Evolutionary conservation across 495 filamentous ascomycete genomes (phyloP).

Genomic region (Thozetella sp.): DNA sequence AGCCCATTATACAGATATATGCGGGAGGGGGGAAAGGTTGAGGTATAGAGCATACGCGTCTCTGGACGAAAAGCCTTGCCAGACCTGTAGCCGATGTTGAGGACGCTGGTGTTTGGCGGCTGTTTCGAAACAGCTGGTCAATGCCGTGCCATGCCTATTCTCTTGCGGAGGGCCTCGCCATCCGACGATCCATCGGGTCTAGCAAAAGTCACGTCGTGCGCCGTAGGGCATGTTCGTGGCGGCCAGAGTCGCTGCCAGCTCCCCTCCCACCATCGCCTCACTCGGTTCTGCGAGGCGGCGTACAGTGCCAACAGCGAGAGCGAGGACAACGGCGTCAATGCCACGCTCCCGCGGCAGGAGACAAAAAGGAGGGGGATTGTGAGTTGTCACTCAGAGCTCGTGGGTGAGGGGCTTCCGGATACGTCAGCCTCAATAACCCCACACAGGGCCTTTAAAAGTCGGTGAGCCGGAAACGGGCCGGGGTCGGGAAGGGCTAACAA

Average conservation of each 20-base stretch:
- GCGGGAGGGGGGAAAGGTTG: too few species aligned
- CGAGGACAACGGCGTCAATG: too few species aligned
- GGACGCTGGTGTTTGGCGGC: background rate
- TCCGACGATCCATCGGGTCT: too few species aligned
- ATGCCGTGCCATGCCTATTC: background rate
- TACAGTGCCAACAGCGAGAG: too few species aligned
- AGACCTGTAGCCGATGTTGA: background rate
- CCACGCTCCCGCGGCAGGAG: background rate
- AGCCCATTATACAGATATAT: too few species aligned
- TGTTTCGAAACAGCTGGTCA: background rate
- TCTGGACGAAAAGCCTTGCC: background rate
- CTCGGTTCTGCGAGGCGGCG: too few species aligned
- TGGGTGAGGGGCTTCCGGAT: background rate
- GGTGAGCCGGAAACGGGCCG: constrained; percentile 4
- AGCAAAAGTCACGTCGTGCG: too few species aligned
- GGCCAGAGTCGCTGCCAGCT: too few species aligned
- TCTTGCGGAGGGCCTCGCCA: too few species aligned
- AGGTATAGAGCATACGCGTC: background rate
- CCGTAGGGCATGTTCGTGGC: too few species aligned
- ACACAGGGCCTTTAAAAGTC: constrained; percentile 11
- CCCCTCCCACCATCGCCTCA: background rate
- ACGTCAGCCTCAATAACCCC: constrained; percentile 18
- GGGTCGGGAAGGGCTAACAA: background rate
- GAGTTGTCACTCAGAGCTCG: constrained; percentile 2
- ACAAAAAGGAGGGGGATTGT: background rate